These are phyloP conservation scores for Larix kaempferi DNA, from an alignment of 75 land plant genomes.

Conservation along the genomic window DNA sequence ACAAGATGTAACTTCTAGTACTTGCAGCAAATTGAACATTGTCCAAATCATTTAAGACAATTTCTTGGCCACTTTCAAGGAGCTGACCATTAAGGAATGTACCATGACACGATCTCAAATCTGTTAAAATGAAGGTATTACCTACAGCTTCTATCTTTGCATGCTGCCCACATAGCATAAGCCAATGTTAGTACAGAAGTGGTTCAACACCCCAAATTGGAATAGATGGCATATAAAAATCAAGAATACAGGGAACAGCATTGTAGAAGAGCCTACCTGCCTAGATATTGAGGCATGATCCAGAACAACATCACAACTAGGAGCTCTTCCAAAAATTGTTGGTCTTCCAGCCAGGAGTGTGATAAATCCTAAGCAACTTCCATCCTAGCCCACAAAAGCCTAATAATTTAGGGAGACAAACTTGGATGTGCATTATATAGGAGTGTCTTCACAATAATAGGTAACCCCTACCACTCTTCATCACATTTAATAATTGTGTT, in stretches of 20 bases:
- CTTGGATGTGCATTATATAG: background rate
- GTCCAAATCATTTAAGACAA: conserved; percentile 6
- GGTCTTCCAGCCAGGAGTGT: background rate
- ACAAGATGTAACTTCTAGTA: conserved; percentile 15
- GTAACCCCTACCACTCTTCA: no score
- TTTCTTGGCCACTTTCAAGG: conserved; percentile 11
- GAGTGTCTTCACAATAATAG: background rate
- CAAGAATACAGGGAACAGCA: background rate
- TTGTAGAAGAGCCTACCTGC: conserved; percentile 11
- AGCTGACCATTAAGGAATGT: conserved; percentile 16
- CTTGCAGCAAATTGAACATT: conserved; percentile 17
- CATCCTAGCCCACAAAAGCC: conserved; percentile 5
- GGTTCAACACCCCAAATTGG: background rate
- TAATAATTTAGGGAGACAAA: background rate
- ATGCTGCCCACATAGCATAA: conserved; percentile 12
- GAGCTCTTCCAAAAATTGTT: conserved; percentile 15
- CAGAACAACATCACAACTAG: conserved; percentile 25
- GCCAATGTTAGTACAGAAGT: background rate
- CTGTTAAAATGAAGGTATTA: conserved; percentile 9
- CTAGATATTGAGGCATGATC: conserved; percentile 34
- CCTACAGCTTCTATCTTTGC: conserved; percentile 10
- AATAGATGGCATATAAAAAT: background rate
- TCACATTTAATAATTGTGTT: no score
- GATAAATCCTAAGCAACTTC: conserved; percentile 2
- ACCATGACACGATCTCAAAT: conserved; percentile 18